Evolutionary conservation across 208 protist species (phyloP).

Genomic region (Trypanosoma mega): DNA sequence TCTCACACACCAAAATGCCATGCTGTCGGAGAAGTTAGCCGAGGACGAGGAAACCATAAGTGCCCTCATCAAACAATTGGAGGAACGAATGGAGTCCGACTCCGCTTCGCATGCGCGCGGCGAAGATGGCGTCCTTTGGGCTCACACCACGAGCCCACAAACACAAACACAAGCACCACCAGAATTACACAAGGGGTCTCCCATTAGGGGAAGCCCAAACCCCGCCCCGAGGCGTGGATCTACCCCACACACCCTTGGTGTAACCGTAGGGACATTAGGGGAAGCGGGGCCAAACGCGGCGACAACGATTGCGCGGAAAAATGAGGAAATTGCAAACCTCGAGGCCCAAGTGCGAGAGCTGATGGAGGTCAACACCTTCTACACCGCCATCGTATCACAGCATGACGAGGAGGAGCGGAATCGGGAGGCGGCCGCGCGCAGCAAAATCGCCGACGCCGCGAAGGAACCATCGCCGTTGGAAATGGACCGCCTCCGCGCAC

Average conservation of each 20-base stretch:
- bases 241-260: no score
- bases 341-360: conserved; percentile 70
- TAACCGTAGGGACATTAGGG: conserved; percentile 5
- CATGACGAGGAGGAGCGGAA: conserved; percentile 60
- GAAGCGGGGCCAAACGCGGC: conserved; percentile 9
- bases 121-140: conserved; percentile 14
- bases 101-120: neutral
- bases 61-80: conserved; percentile 60
- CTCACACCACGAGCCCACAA: conserved; percentile 13
- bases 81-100: conserved; percentile 28
- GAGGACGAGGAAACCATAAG: conserved; percentile 79
- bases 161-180: no score
- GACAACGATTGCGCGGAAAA: conserved; percentile 36
- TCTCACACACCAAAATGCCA: conserved; percentile 45
- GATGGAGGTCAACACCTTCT: conserved; percentile 78
- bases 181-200: no score
- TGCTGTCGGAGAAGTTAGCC: conserved; percentile 64
- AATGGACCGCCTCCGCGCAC: conserved; percentile 31
- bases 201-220: no score
- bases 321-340: conserved; percentile 55
- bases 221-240: no score
- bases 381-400: conserved; percentile 73
- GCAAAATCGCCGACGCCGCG: neutral
- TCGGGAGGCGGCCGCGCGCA: neutral
- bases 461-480: conserved; percentile 22